A percentile compares a stretch with the other conserved stretches of the same genome.
These are phyloP conservation scores for Boletus subparvulus DNA, from an alignment of 768 basidiomycete species.

Conservation along the genomic window DNA sequence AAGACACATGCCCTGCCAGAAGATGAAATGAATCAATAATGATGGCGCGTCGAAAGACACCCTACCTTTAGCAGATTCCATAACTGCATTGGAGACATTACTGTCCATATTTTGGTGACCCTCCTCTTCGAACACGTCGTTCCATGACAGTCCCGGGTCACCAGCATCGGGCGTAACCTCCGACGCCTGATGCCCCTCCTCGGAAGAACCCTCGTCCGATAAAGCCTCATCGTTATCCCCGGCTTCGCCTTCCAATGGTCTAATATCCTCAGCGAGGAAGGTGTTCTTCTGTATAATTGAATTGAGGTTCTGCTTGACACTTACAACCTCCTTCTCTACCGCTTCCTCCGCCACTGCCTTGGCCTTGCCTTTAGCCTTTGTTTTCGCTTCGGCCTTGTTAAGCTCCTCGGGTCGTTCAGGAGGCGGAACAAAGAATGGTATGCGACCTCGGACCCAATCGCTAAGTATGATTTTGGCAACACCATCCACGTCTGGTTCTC, in stretches of 20 bases:
- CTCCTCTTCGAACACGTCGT: conserved; percentile 76
- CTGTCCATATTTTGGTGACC: conserved; percentile 26
- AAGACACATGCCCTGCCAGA: conserved; percentile 27
- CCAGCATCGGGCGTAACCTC: conserved; percentile 30
- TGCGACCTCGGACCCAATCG: conserved; percentile 96
- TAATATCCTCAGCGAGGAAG: conserved; percentile 83
- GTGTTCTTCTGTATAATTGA: conserved; percentile 88
- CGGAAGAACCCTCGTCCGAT: conserved; percentile 35
- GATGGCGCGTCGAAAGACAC: conserved; percentile 5
- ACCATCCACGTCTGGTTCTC: conserved; percentile 89
- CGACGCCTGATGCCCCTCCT: conserved; percentile 42
- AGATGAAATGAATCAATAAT: conserved; percentile 7
- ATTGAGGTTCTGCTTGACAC: conserved; percentile 84
- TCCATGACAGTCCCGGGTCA: conserved; percentile 72
- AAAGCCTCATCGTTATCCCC: conserved; percentile 33
- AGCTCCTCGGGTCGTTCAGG: conserved; percentile 78
- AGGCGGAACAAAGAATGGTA: conserved; percentile 94
- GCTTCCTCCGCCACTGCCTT: conserved; percentile 32
- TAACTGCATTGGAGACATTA: conserved; percentile 4
- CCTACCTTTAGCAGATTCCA: conserved; percentile 22
- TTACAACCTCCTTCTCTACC: conserved; percentile 42
- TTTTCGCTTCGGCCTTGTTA: conserved; percentile 55
- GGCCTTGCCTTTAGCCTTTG: conserved; percentile 54
- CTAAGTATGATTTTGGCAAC: conserved; percentile 93
- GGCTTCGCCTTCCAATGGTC: conserved; percentile 55